A percentile compares a stretch with the other conserved stretches of the same genome.
phyloP scores from a whole-genome alignment of 1,284 basidiomycete genomes.

The Marasmius tenuissimus region DNA sequence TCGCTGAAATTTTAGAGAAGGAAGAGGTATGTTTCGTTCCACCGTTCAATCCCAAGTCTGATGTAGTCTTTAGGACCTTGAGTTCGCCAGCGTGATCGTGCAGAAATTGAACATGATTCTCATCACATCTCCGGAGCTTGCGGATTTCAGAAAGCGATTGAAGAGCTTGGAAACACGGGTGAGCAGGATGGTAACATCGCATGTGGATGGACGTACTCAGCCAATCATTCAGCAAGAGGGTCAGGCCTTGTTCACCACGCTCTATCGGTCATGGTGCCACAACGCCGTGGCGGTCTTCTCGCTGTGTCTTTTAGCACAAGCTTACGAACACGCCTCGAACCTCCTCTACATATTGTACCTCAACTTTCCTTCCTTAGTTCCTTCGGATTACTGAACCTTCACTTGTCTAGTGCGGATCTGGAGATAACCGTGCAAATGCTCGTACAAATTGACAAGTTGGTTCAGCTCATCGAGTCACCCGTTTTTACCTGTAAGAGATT shows the following conservation, averaged over 20 bases:
- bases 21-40: constrained; percentile 74
- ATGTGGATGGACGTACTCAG: constrained; percentile 1
- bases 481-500: constrained; percentile 87
- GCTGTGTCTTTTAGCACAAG: constrained; percentile 93
- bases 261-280: constrained; percentile 98
- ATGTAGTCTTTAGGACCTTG: constrained; percentile 68
- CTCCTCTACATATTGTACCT: constrained; percentile 91
- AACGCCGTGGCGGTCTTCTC: constrained; percentile 97
- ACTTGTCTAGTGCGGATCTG: constrained; percentile 75
- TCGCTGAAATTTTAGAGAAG: constrained; percentile 96
- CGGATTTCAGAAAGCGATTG: constrained; percentile 89
- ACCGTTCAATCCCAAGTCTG: background rate
- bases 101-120: constrained; percentile 97
- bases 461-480: constrained; percentile 97
- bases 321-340: constrained; percentile 98
- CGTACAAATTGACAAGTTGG: constrained; percentile 97
- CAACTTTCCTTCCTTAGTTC: background rate
- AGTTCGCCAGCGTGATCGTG: constrained; percentile 96
- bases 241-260: constrained; percentile 86
- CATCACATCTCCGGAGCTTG: constrained; percentile 93
- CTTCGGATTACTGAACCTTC: constrained; percentile 7
- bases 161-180: constrained; percentile 95
- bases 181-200: constrained; percentile 25
- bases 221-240: constrained; percentile 74
- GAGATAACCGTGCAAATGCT: constrained; percentile 95